Percentiles rank a stretch among this genome's conserved stretches.
Conservation (phyloP, 768 basidiomycete species). For the Lentinus brumalis region DNA sequence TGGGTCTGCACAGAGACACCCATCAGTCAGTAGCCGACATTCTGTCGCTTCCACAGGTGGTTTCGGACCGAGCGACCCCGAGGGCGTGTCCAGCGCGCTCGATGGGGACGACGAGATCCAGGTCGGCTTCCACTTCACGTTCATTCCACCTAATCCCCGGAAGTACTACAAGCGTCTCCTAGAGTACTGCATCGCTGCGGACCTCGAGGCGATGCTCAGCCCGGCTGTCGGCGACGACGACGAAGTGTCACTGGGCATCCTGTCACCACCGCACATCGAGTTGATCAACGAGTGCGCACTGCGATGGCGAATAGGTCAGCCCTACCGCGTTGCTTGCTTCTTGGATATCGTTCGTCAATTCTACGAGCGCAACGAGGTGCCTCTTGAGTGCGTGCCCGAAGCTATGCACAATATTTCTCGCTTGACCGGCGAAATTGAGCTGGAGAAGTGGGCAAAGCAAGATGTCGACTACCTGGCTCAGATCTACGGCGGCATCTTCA, state of each 20-base stretch:
- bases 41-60: conserved; percentile 44
- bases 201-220: conserved; percentile 87
- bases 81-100: conserved; percentile 41
- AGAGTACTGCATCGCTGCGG: conserved; percentile 77
- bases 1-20: conserved; percentile 46
- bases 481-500: conserved; percentile 77
- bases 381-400: conserved; percentile 93
- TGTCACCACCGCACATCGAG: conserved; percentile 77
- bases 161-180: conserved; percentile 85
- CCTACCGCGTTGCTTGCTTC: conserved; percentile 79
- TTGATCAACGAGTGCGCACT: conserved; percentile 86
- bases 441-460: conserved; percentile 75
- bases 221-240: conserved; percentile 93
- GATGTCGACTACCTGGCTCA: conserved; percentile 82
- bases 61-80: conserved; percentile 35
- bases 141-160: conserved; percentile 86
- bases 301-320: conserved; percentile 85
- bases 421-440: conserved; percentile 66
- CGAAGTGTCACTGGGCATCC: conserved; percentile 91
- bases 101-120: conserved; percentile 70
- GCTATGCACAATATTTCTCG: conserved; percentile 75
- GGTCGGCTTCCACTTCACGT: conserved; percentile 81
- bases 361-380: conserved; percentile 88
- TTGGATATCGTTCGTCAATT: conserved; percentile 83
- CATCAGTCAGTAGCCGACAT: conserved; percentile 68